Evolutionary conservation across 257 asterid species (phyloP).

Genomic region (Avicennia marina): DNA sequence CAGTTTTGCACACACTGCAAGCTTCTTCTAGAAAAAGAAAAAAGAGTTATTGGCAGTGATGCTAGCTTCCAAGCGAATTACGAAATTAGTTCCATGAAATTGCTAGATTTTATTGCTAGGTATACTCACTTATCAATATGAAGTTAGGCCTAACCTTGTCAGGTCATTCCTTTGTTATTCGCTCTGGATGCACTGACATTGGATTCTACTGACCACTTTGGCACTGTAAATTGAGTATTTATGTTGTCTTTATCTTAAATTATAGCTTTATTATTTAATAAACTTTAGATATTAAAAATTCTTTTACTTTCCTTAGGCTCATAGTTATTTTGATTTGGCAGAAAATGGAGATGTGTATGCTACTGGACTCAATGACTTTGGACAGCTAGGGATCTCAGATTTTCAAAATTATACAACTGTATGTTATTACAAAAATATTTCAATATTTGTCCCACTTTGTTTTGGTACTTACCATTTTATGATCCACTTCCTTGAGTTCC

Average conservation of each 20-base stretch:
- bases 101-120: neutral
- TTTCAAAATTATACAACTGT: conserved; percentile 55
- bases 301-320: conserved; percentile 25
- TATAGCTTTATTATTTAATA: neutral
- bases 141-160: neutral
- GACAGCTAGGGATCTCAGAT: conserved; percentile 84
- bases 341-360: conserved; percentile 86
- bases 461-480: conserved; percentile 2
- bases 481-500: neutral
- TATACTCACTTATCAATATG: conserved; percentile 1
- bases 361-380: conserved; percentile 88
- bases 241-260: neutral
- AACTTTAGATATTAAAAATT: conserved; percentile 5
- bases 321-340: conserved; percentile 39
- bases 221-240: neutral
- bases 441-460: neutral
- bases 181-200: neutral
- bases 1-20: neutral
- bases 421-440: conserved; percentile 38
- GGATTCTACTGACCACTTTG: neutral
- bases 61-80: neutral
- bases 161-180: neutral
- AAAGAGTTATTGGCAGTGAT: neutral
- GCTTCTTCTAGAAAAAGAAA: neutral
- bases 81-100: neutral